Conservation (phyloP, 352 stramenopile genomes). For the Phytophthora hibernalis region DNA sequence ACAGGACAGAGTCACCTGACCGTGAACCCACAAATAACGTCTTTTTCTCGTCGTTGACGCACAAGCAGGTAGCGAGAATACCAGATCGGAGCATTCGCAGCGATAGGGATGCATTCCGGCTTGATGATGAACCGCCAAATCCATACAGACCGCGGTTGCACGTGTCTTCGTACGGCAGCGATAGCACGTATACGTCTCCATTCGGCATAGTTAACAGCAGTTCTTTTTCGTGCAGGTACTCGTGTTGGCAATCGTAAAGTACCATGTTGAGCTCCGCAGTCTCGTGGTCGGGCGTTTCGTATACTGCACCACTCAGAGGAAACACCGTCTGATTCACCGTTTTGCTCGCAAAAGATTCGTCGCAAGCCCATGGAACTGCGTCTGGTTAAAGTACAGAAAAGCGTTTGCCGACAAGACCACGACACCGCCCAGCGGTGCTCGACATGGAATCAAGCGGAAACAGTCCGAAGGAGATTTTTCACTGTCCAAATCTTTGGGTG, state of each 20-base stretch:
- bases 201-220: constrained; percentile 66
- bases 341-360: constrained; percentile 78
- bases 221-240: constrained; percentile 76
- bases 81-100: constrained; percentile 61
- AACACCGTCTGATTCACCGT: constrained; percentile 81
- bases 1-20: constrained; percentile 81
- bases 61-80: constrained; percentile 64
- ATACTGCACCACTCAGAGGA: constrained; percentile 67
- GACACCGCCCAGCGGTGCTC: constrained; percentile 72
- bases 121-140: constrained; percentile 25
- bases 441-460: constrained; percentile 77
- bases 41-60: constrained; percentile 63
- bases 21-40: constrained; percentile 85
- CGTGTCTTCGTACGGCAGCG: constrained; percentile 65
- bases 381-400: constrained; percentile 91
- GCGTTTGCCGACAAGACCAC: constrained; percentile 83
- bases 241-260: constrained; percentile 73
- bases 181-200: constrained; percentile 72
- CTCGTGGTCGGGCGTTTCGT: constrained; percentile 62
- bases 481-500: constrained; percentile 91
- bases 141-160: constrained; percentile 45
- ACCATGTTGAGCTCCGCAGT: constrained; percentile 62
- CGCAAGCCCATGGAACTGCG: constrained; percentile 79
- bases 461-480: constrained; percentile 82
- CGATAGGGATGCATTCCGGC: constrained; percentile 49